A percentile compares a stretch with the other conserved stretches of the same genome.
These are phyloP conservation scores for Phialophora expanda DNA, from an alignment of 2,329 filamentous ascomycete species.

Conservation along the genomic window DNA sequence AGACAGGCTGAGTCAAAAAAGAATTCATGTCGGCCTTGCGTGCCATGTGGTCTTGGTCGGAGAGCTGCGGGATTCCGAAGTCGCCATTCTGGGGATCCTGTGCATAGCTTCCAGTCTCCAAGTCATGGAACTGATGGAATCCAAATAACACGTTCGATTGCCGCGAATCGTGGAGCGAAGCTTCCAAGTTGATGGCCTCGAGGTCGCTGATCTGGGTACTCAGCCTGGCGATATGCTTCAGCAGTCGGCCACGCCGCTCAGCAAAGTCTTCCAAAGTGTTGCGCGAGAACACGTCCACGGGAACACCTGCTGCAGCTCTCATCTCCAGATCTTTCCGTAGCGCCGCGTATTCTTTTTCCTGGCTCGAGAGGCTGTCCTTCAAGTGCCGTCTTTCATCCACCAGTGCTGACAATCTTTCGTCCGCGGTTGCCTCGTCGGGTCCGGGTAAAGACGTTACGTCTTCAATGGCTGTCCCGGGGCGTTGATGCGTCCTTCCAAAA, in stretches of 20 bases:
- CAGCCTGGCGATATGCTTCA: neutral
- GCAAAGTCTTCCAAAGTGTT: neutral
- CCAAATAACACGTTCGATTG: neutral
- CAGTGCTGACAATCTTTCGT: neutral
- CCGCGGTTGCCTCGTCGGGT: neutral
- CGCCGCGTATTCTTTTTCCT: neutral
- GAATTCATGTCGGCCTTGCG: neutral
- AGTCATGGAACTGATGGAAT: neutral
- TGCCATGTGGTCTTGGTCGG: neutral
- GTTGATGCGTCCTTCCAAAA: neutral
- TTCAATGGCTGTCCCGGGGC: neutral
- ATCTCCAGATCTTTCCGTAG: neutral
- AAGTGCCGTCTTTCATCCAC: neutral
- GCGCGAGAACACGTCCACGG: neutral
- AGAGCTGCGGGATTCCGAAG: neutral
- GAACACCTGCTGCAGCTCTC: neutral
- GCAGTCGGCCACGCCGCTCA: neutral
- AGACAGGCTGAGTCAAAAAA: neutral
- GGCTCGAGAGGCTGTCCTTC: neutral
- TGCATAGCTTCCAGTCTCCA: neutral
- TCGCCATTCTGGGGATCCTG: neutral
- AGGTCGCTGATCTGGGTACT: neutral
- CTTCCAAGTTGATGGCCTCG: neutral
- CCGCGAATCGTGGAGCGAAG: neutral
- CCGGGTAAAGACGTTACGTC: neutral